phyloP scores from a whole-genome alignment of 2,329 filamentous ascomycete species.

The Penicillium vulpinum region DNA sequence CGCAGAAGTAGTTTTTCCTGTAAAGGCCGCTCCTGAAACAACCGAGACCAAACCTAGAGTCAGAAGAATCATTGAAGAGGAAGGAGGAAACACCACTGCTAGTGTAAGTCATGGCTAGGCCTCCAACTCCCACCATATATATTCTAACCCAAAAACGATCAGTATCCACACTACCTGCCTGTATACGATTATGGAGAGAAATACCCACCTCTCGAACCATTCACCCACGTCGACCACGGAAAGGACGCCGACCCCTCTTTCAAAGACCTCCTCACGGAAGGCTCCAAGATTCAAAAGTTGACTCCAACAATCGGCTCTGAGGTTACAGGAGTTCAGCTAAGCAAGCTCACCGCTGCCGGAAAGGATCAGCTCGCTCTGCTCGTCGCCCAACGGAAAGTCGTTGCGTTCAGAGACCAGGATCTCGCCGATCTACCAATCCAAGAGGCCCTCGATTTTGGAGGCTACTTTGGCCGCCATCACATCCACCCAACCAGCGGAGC shows the following conservation, averaged over 20 bases:
- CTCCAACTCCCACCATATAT: not conserved
- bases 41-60: slow-evolving; percentile 14
- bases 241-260: slow-evolving; percentile 46
- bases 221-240: slow-evolving; percentile 45
- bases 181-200: slow-evolving; percentile 26
- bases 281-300: slow-evolving; percentile 28
- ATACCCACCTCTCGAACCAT: slow-evolving; percentile 44
- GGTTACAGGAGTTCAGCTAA: slow-evolving; percentile 36
- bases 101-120: slow-evolving; percentile 15
- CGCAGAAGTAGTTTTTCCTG: slow-evolving; percentile 13
- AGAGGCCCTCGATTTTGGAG: slow-evolving; percentile 66
- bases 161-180: slow-evolving; percentile 32
- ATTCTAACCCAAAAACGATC: not conserved
- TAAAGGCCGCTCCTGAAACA: slow-evolving; percentile 7
- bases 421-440: slow-evolving; percentile 66
- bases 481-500: slow-evolving; percentile 74
- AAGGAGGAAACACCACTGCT: slow-evolving; percentile 25
- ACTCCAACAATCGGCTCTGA: slow-evolving; percentile 38
- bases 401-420: slow-evolving; percentile 58
- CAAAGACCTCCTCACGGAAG: slow-evolving; percentile 39
- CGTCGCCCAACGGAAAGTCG: slow-evolving; percentile 38
- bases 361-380: slow-evolving; percentile 37
- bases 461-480: slow-evolving; percentile 75
- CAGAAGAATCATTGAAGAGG: slow-evolving; percentile 25
- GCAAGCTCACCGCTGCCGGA: slow-evolving; percentile 28